A percentile compares a stretch with the other conserved stretches of the same genome.
Evolutionary conservation across 768 basidiomycete genomes (phyloP).

Genomic region (Symmetrospora coprosmae): DNA sequence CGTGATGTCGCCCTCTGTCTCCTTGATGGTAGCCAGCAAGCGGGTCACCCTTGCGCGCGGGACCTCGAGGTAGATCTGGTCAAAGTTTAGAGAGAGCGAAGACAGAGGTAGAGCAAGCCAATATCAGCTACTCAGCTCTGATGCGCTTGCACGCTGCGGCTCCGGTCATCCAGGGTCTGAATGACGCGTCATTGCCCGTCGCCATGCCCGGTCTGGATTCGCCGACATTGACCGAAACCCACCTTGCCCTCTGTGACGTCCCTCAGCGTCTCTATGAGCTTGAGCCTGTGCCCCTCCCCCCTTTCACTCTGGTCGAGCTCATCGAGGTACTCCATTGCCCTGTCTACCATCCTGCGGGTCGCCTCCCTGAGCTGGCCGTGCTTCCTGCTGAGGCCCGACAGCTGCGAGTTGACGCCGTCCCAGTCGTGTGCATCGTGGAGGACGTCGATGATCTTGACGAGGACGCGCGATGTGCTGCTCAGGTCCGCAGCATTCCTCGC

Average conservation of each 20-base stretch:
- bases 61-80: slow-evolving; percentile 97
- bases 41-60: slow-evolving; percentile 88
- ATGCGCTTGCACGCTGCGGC: not conserved
- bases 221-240: slow-evolving; percentile 29
- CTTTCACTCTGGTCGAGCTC: slow-evolving; percentile 46
- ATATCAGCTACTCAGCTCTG: not conserved
- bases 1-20: slow-evolving; percentile 47
- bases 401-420: slow-evolving; percentile 39
- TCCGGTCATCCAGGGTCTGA: not conserved
- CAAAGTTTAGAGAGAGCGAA: not conserved
- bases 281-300: slow-evolving; percentile 61
- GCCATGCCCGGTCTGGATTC: too few relatives aligned
- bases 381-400: slow-evolving; percentile 69
- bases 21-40: slow-evolving; percentile 69
- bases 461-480: slow-evolving; percentile 73
- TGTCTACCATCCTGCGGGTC: slow-evolving; percentile 81
- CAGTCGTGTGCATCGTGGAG: slow-evolving; percentile 57
- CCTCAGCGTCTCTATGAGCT: slow-evolving; percentile 75
- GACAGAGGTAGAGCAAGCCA: not conserved
- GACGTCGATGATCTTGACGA: slow-evolving; percentile 56
- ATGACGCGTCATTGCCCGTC: not conserved
- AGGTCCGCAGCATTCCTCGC: slow-evolving; percentile 95
- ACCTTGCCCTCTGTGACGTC: slow-evolving; percentile 94
- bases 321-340: slow-evolving; percentile 64
- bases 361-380: slow-evolving; percentile 89